Evolutionary conservation across 495 filamentous ascomycete genomes (phyloP), one percentile per base, ranked within the genome.

Genomic region (Hypoxylon fuscum): DNA sequence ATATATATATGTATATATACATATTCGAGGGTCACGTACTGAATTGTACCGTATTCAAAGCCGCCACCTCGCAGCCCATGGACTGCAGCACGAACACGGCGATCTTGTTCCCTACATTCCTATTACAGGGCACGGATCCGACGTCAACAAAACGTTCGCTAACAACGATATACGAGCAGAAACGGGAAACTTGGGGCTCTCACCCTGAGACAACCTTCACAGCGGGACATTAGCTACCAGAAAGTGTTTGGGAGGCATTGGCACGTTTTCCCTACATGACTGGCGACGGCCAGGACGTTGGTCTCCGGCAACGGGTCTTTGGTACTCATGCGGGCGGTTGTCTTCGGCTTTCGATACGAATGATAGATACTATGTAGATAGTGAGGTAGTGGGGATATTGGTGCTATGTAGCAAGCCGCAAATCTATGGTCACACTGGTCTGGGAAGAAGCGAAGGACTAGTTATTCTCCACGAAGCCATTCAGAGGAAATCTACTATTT

Each of bases 91-190:
- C 90, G 60, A 96, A 94, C 1, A 89, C 88, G 34, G 92, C 92
- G 81, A 98, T 97, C 66, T 91, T 92, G 70, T 98, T 98, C 31
- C 95, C 95, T 69, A 98, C 95, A 85, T 96, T 91, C 65, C 95
- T 98, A 68, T 38, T 98, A 68, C 35, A 12, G 14, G 49, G 14
- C 38, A 27, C 3, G 43, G 31, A 58, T 2, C 32, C 42, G 15
- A 31, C 59, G 60, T 72, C 51, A 66, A 57, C 64, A 40, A 56
- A 54, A 35, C n/a, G 6, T 40, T 27, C 25, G 44, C 25, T 32
- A 20, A 22, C 17, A 45, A 58, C 53, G 32, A 31, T 48, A 49
- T 67, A 40, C 18, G 48, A 53, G 41, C 42, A 44, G 58, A 60
- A 56, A 52, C 5, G 42, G 47, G 34, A 22, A 15, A 4, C n/a